These are phyloP conservation scores for Ceratocystis alfenasii DNA, from an alignment of 2,329 filamentous ascomycete genomes.

Conservation along the genomic window DNA sequence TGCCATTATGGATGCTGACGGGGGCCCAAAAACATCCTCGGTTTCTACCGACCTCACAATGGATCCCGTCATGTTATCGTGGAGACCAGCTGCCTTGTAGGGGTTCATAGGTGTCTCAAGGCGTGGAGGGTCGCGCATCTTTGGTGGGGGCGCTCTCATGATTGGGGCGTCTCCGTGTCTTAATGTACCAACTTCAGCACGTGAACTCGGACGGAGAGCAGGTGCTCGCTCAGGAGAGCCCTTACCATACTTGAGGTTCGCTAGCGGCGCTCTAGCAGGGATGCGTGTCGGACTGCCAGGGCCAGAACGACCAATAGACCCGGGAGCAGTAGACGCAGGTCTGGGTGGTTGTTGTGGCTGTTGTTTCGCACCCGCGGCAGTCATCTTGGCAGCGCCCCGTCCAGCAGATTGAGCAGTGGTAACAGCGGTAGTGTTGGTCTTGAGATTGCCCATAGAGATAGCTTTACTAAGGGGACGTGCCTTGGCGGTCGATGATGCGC, in stretches of 20 bases:
- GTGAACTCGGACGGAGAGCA: slow-evolving; percentile 29
- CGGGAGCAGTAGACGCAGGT: slow-evolving; percentile 25
- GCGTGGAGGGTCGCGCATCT: slow-evolving; percentile 65
- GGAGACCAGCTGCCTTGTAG: slow-evolving; percentile 36
- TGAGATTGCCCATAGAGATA: slow-evolving; percentile 24
- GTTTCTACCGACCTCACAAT: slow-evolving; percentile 52
- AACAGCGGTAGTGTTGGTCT: slow-evolving; percentile 10
- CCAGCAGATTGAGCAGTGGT: slow-evolving; percentile 26
- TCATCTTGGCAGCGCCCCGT: slow-evolving; percentile 42
- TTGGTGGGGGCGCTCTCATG: slow-evolving; percentile 64
- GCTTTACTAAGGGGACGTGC: slow-evolving; percentile 27
- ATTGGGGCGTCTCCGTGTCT: slow-evolving; percentile 43
- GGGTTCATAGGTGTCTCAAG: slow-evolving; percentile 40
- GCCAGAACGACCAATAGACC: slow-evolving; percentile 13
- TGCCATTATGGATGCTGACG: slow-evolving; percentile 1
- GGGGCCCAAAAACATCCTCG: slow-evolving; percentile 56
- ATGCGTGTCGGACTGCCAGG: slow-evolving; percentile 53
- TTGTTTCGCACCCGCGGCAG: slow-evolving; percentile 31
- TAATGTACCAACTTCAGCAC: slow-evolving; percentile 33
- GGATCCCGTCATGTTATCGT: slow-evolving; percentile 28
- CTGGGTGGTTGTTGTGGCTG: slow-evolving; percentile 26
- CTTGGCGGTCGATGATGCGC: slow-evolving; percentile 38
- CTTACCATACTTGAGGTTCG: slow-evolving; percentile 55
- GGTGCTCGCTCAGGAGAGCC: slow-evolving; percentile 68
- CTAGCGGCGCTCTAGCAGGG: slow-evolving; percentile 56